phyloP scores from a whole-genome alignment of 2,329 filamentous ascomycete species.

The Diaporthe humulicola region DNA sequence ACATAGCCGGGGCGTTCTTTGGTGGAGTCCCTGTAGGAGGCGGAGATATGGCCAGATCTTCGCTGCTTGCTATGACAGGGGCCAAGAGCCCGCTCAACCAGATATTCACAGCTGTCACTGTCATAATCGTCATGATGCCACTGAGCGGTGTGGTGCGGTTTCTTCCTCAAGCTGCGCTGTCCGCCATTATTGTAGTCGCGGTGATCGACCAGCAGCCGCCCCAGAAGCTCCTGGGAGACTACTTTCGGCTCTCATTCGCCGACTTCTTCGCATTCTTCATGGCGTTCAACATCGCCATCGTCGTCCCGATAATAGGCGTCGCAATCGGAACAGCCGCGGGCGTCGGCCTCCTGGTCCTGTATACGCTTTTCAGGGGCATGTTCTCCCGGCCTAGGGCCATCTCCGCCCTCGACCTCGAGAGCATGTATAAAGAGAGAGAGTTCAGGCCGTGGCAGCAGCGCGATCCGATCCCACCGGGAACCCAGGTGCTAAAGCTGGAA shows the following conservation, averaged over 20 bases:
- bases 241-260: conserved; percentile 31
- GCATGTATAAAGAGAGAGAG: neutral
- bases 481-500: conserved; percentile 22
- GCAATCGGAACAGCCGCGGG: conserved; percentile 14
- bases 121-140: conserved; percentile 23
- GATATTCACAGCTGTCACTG: conserved; percentile 25
- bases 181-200: conserved; percentile 26
- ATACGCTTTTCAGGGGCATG: conserved; percentile 29
- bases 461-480: conserved; percentile 8
- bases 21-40: conserved; percentile 30
- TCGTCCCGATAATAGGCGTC: neutral
- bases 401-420: conserved; percentile 9
- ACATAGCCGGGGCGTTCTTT: conserved; percentile 24
- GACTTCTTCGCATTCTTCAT: conserved; percentile 34
- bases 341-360: conserved; percentile 9
- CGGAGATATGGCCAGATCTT: conserved; percentile 31
- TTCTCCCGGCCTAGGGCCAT: conserved; percentile 18
- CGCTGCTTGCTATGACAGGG: conserved; percentile 20
- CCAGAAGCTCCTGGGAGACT: conserved; percentile 20
- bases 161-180: conserved; percentile 18
- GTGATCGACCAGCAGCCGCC: conserved; percentile 33
- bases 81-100: conserved; percentile 33
- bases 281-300: conserved; percentile 25
- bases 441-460: conserved; percentile 11
- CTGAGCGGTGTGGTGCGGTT: conserved; percentile 13